Conservation (phyloP, 2,329 filamentous ascomycete genomes). For the Davidsoniella eucalypti region DNA sequence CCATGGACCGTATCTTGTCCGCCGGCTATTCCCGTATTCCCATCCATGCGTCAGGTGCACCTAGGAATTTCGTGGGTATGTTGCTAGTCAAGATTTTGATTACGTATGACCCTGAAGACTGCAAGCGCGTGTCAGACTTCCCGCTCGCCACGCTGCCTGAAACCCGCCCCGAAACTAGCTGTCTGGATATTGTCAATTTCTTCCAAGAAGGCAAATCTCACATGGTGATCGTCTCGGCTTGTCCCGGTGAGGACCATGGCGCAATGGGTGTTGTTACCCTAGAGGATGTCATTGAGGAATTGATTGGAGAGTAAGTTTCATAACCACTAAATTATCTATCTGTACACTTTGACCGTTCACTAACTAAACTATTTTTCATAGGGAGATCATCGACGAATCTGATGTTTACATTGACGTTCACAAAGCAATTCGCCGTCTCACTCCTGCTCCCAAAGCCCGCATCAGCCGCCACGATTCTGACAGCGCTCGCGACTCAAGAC, state of each 20-base stretch:
- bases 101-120: conserved; percentile 93
- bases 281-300: conserved; percentile 94
- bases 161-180: conserved; percentile 87
- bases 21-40: conserved; percentile 94
- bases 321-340: too few species aligned
- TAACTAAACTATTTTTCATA: conserved; percentile 22
- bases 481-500: conserved; percentile 17
- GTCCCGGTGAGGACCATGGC: conserved; percentile 76
- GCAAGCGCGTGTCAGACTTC: conserved; percentile 73
- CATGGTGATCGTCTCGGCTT: conserved; percentile 90
- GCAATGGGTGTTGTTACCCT: conserved; percentile 87
- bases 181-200: conserved; percentile 96
- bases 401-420: conserved; percentile 97
- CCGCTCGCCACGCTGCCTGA: conserved; percentile 86
- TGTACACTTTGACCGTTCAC: background rate
- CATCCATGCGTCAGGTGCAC: conserved; percentile 73
- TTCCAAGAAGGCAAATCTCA: conserved; percentile 99
- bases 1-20: conserved; percentile 84
- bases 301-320: conserved; percentile 77
- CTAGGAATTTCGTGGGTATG: conserved; percentile 89
- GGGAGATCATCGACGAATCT: conserved; percentile 96
- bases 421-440: conserved; percentile 83
- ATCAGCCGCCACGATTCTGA: conserved; percentile 24
- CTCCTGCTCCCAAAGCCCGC: conserved; percentile 65
- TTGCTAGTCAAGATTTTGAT: conserved; percentile 96